These are phyloP conservation scores for Vaucheria bursata DNA, from an alignment of 352 stramenopile genomes.

Conservation along the genomic window DNA sequence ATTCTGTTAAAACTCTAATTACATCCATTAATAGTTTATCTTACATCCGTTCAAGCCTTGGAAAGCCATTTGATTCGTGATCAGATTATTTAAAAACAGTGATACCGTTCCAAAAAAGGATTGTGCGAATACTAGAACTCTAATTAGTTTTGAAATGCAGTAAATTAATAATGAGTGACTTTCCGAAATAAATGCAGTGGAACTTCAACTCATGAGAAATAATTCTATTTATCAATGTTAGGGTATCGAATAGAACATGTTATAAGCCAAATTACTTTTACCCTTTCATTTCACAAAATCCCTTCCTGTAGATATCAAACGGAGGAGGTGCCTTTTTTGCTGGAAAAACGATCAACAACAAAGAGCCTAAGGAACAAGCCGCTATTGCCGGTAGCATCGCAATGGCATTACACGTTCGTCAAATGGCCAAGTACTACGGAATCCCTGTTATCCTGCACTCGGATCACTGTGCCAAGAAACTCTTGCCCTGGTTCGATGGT, in stretches of 20 bases:
- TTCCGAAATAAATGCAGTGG: too few species aligned
- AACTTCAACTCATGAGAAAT: too few species aligned
- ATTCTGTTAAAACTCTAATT: too few species aligned
- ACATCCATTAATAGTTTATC: too few species aligned
- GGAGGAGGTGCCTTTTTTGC: constrained; percentile 90
- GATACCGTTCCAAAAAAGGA: too few species aligned
- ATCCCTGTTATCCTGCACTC: constrained; percentile 95
- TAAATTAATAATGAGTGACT: too few species aligned
- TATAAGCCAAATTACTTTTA: neutral
- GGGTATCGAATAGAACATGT: neutral
- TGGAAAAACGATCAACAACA: constrained; percentile 91
- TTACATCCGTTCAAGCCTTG: too few species aligned
- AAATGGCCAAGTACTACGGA: constrained; percentile 89
- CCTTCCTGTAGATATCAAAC: constrained; percentile 74
- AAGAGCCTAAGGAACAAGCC: constrained; percentile 69
- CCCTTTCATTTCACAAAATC: neutral
- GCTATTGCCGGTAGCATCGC: constrained; percentile 73
- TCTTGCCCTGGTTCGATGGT: constrained; percentile 94
- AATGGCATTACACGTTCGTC: constrained; percentile 85
- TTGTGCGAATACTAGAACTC: too few species aligned
- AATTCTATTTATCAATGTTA: neutral
- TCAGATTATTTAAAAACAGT: too few species aligned
- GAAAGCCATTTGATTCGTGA: too few species aligned
- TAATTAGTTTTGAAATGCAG: too few species aligned
- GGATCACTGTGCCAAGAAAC: constrained; percentile 96